phyloP scores from a whole-genome alignment of 2,329 filamentous ascomycete genomes.

The Epichloe baconii region DNA sequence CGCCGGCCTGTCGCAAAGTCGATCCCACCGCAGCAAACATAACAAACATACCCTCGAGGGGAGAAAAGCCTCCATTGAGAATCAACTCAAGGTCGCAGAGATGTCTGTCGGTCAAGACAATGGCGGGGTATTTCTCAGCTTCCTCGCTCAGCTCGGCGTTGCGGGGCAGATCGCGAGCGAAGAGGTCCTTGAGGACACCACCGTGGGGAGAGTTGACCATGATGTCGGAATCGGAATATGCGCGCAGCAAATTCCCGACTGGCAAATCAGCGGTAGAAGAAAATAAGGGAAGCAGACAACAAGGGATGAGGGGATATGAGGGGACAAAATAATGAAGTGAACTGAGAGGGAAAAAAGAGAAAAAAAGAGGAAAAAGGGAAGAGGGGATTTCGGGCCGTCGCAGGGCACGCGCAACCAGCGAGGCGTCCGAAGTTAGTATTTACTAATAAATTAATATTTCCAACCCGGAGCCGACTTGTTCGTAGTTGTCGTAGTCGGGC shows the following conservation, averaged over 20 bases:
- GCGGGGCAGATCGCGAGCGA: conserved; percentile 80
- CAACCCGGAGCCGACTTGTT: conserved; percentile 1
- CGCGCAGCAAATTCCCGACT: background rate
- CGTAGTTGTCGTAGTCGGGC: background rate
- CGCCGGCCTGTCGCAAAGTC: background rate
- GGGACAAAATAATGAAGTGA: background rate
- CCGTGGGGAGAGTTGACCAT: conserved; percentile 70
- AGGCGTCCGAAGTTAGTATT: background rate
- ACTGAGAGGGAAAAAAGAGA: background rate
- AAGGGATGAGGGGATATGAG: background rate
- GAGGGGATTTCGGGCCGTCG: conserved; percentile 4
- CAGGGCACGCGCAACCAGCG: background rate
- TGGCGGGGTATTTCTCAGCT: conserved; percentile 68
- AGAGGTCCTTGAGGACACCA: conserved; percentile 93
- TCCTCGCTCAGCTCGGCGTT: conserved; percentile 69
- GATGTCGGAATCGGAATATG: conserved; percentile 10
- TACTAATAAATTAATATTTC: background rate
- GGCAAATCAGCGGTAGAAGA: background rate
- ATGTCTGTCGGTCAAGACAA: conserved; percentile 82
- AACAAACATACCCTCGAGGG: conserved; percentile 72
- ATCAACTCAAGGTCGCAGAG: conserved; percentile 96
- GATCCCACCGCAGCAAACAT: background rate
- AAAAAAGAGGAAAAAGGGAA: background rate
- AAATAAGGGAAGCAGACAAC: background rate
- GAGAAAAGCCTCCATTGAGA: conserved; percentile 94